These are phyloP conservation scores for Mollisia scopiformis DNA, from an alignment of 2,329 filamentous ascomycete genomes.

Conservation along the genomic window DNA sequence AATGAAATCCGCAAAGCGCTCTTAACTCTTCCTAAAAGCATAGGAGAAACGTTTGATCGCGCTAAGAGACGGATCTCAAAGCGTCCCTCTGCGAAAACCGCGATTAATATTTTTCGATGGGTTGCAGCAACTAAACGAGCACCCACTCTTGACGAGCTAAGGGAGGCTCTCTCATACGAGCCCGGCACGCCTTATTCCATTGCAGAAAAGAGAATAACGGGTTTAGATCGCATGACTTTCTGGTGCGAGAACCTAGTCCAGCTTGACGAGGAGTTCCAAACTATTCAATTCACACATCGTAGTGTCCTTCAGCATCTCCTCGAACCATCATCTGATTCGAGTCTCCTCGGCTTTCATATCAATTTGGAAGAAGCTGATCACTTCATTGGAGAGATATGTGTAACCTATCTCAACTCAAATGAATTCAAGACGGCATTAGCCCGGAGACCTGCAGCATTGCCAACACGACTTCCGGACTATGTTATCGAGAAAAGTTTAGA, in stretches of 20 bases:
- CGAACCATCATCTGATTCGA: conserved; percentile 8
- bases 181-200: conserved; percentile 33
- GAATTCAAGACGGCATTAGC: conserved; percentile 41
- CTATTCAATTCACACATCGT: conserved; percentile 40
- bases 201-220: conserved; percentile 32
- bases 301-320: conserved; percentile 36
- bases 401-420: conserved; percentile 44
- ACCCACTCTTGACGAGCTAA: conserved; percentile 40
- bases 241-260: conserved; percentile 41
- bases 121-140: conserved; percentile 37
- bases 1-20: conserved; percentile 37
- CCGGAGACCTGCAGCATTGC: conserved; percentile 9
- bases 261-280: conserved; percentile 35
- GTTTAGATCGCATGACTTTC: conserved; percentile 31
- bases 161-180: conserved; percentile 41
- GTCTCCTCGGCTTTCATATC: conserved; percentile 31
- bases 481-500: conserved; percentile 10
- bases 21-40: conserved; percentile 34
- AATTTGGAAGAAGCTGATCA: conserved; percentile 32
- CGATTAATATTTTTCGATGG: conserved; percentile 38
- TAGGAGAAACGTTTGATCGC: conserved; percentile 37
- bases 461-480: conserved; percentile 9
- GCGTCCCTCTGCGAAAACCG: conserved; percentile 23
- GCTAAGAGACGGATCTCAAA: conserved; percentile 32
- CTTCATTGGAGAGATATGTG: conserved; percentile 40